Percentiles rank a stretch among this genome's conserved stretches.
These are phyloP conservation scores for Ogataea allantospora DNA, from an alignment of 805 yeast genomes.

Conservation along the genomic window DNA sequence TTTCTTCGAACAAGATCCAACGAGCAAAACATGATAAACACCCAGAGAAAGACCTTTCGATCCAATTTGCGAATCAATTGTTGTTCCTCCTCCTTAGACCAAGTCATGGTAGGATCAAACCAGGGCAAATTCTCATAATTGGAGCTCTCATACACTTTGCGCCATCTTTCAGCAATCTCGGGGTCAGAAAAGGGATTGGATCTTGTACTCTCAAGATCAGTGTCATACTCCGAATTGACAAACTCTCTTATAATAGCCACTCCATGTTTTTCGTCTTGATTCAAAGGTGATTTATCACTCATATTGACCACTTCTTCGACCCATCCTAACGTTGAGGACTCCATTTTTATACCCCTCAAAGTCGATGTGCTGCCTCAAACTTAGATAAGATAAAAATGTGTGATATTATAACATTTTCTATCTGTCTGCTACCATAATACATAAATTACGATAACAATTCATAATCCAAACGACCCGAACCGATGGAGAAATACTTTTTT, in stretches of 20 bases:
- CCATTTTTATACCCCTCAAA: not conserved
- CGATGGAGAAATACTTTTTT: not conserved
- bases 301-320: not conserved
- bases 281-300: not conserved
- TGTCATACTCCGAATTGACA: not conserved
- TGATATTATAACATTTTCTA: too few species aligned
- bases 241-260: not conserved
- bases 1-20: constrained; percentile 59
- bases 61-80: constrained; percentile 50
- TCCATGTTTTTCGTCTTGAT: not conserved
- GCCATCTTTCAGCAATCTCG: constrained; percentile 33
- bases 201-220: not conserved
- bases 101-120: constrained; percentile 37
- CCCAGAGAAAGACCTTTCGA: constrained; percentile 52
- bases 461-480: too few species aligned
- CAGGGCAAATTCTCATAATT: constrained; percentile 35
- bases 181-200: constrained; percentile 30
- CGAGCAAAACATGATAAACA: constrained; percentile 55
- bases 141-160: constrained; percentile 32
- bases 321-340: not conserved
- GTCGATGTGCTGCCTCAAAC: not conserved
- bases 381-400: too few species aligned
- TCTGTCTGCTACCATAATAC: too few species aligned
- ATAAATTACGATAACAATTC: too few species aligned
- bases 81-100: constrained; percentile 42